Evolutionary conservation across 1,284 basidiomycete species (phyloP).

Genomic region (Cutaneotrichosporon daszewskae): DNA sequence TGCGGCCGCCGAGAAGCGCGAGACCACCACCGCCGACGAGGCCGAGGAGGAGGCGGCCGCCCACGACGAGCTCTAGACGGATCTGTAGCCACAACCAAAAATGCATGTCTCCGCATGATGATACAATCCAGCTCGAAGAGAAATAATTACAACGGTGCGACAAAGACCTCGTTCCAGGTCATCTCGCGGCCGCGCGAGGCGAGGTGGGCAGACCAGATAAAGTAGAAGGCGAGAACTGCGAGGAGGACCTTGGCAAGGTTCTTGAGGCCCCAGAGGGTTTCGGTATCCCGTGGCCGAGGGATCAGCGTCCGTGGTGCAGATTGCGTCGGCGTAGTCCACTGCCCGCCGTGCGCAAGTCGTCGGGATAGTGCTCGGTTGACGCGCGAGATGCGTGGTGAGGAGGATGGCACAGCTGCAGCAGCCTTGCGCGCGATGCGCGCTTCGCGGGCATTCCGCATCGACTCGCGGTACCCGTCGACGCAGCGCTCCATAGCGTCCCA

Average conservation of each 20-base stretch:
- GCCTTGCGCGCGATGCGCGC: background rate
- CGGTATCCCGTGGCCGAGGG: too few relatives aligned
- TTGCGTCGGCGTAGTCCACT: background rate
- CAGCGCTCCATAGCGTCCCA: conserved; percentile 55
- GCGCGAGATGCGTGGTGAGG: conserved; percentile 13
- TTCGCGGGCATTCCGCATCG: conserved; percentile 25
- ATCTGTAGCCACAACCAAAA: too few relatives aligned
- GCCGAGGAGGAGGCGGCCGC: conserved; percentile 23
- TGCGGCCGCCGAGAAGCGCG: conserved; percentile 22
- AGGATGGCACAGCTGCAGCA: background rate
- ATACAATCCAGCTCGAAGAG: background rate
- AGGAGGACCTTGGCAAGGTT: conserved; percentile 13
- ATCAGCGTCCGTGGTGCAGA: background rate
- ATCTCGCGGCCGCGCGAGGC: conserved; percentile 6
- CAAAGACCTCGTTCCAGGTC: conserved; percentile 16
- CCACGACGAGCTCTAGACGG: conserved; percentile 43
- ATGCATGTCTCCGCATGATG: conserved; percentile 5
- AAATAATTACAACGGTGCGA: background rate
- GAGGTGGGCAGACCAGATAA: conserved; percentile 14
- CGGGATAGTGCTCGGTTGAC: conserved; percentile 24
- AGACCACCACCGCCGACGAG: conserved; percentile 6
- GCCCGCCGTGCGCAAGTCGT: conserved; percentile 16
- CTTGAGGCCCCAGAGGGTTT: conserved; percentile 17
- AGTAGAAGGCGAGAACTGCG: conserved; percentile 7
- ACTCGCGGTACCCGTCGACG: conserved; percentile 53